Percentiles rank a stretch among this genome's conserved stretches.
Conservation (phyloP, 2,329 filamentous ascomycete species). For the Penicillium sp. region DNA sequence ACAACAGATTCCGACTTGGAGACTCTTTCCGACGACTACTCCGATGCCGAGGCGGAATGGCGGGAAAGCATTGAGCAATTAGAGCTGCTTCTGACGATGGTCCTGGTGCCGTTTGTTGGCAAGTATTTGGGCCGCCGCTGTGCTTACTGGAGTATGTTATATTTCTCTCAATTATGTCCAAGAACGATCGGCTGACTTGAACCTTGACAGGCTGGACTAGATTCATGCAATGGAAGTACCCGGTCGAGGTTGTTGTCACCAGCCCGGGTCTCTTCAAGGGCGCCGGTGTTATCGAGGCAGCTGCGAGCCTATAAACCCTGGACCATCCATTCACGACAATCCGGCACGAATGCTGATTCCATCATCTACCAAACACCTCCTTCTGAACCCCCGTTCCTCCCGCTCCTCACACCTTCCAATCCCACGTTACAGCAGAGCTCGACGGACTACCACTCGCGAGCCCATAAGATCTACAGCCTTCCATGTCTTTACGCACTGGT, state of each 20-base stretch:
- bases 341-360: too few relatives aligned
- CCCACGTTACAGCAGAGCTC: neutral
- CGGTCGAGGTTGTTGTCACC: constrained; percentile 68
- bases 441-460: neutral
- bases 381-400: neutral
- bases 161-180: neutral
- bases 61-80: constrained; percentile 90
- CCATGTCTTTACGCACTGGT: neutral
- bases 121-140: constrained; percentile 95
- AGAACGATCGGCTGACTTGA: constrained; percentile 9
- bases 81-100: constrained; percentile 90
- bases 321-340: neutral
- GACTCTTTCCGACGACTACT: constrained; percentile 58
- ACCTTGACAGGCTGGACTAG: constrained; percentile 73
- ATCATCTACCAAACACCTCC: too few relatives aligned
- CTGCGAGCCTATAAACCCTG: constrained; percentile 38
- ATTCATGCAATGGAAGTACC: constrained; percentile 94
- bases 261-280: constrained; percentile 65
- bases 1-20: constrained; percentile 42
- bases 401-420: neutral
- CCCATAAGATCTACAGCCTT: neutral
- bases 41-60: constrained; percentile 94
- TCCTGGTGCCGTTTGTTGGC: constrained; percentile 87
- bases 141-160: constrained; percentile 82
- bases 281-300: constrained; percentile 63